phyloP scores from a whole-genome alignment of 352 stramenopile species.

The Pythium aquatile region DNA sequence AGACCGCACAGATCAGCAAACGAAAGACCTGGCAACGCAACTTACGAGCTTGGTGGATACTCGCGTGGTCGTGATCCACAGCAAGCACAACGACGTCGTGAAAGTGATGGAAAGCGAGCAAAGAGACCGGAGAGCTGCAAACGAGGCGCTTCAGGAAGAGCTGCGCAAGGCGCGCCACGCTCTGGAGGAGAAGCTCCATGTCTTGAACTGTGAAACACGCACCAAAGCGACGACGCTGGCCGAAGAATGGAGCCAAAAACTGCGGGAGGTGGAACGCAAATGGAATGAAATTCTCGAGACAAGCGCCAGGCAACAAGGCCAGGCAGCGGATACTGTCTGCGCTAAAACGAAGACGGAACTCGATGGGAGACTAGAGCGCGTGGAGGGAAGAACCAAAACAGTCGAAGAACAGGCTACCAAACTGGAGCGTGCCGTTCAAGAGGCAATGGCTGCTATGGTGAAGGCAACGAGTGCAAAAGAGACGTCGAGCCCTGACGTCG shows the following conservation, averaged over 20 bases:
- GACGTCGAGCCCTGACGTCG: background rate
- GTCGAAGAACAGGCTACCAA: conserved; percentile 11
- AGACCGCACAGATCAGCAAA: conserved; percentile 20
- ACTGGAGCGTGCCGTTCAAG: background rate
- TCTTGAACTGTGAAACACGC: conserved; percentile 37
- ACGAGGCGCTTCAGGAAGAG: conserved; percentile 42
- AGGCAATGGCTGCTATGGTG: conserved; percentile 1
- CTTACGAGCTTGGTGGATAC: conserved; percentile 9
- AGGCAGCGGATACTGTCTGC: background rate
- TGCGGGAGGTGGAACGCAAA: conserved; percentile 23
- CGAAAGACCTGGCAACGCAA: background rate
- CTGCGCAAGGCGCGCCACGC: conserved; percentile 43
- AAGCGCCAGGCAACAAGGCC: background rate
- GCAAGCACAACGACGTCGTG: conserved; percentile 19
- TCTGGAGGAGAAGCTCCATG: conserved; percentile 52
- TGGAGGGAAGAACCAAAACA: conserved; percentile 25
- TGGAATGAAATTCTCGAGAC: conserved; percentile 15
- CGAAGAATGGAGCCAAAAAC: conserved; percentile 35
- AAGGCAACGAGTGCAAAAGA: conserved; percentile 9
- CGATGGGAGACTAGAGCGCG: conserved; percentile 28
- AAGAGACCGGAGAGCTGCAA: conserved; percentile 39
- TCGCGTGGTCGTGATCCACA: conserved; percentile 10
- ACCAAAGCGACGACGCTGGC: conserved; percentile 29
- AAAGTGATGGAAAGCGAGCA: conserved; percentile 37
- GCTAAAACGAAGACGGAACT: background rate